Base-by-base conservation (phyloP, 495 filamentous ascomycete species). In the Annulohypoxylon moriforme region DNA sequence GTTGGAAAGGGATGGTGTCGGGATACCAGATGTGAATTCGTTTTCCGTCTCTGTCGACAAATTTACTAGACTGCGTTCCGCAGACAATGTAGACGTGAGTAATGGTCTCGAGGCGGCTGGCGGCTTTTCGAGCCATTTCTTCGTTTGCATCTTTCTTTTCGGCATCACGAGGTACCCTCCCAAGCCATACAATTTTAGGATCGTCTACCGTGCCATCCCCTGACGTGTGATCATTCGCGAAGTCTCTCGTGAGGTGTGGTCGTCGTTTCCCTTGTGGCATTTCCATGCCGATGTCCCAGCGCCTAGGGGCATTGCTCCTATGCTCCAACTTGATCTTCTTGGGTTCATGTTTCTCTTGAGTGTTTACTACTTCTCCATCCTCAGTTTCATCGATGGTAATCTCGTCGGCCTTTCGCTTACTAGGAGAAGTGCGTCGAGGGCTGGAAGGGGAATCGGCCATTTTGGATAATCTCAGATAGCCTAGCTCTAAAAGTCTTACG, bases 21-120 rank as follows among this genome's bases (percentile, higher is more conserved):
- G 57, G 53, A 18, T 74, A 64, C 42, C 38, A 69, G 27, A 67
- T 55, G 11, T 11, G 42, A 20, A 74, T 67, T 22, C 67, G 42
- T 31, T 67, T 67, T 4, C 67, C 58, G 14, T 74, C 63, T 52
- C 67, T 59, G 16, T 74, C 58, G 3, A 74, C 36, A n/a, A 53
- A 70, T 58, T 47, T 74, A 29, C 3, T 64, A 25, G 62, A 29
- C 27, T 64, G 67, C 5, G 58, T 9, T 25, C 40, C 58, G 22
- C 52, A 63, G 50, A 58, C 47, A 10, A 74, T 71, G n/a, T 74
- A 74, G 11, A 74, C 7, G 29, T 74, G 67, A n/a, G 71, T 71
- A 22, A 74, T 42, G 3, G 1, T 14, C 11, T 25, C 10, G 3
- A 73, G 40, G 11, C 40, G 25, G 11, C 18, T 7, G 20, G 67